These are phyloP conservation scores for Wallacemonas sp. DNA, from an alignment of 208 protist genomes.

Conservation along the genomic window DNA sequence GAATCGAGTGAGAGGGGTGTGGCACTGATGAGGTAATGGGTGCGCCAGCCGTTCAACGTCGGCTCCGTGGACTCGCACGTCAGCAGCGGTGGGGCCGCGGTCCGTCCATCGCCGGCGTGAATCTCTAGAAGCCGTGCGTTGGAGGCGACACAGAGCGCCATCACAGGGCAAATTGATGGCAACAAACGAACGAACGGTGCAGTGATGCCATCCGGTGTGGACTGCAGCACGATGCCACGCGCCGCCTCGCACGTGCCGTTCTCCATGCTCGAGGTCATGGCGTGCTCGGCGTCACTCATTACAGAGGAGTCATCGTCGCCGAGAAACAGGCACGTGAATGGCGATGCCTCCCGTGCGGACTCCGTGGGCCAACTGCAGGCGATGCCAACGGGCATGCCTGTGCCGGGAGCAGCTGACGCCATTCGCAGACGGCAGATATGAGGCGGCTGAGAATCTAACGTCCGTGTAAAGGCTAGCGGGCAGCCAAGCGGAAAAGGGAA, in stretches of 20 bases:
- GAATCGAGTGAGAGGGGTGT: not conserved
- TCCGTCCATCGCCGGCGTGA: conserved; percentile 1
- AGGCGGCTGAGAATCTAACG: too few species aligned
- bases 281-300: not conserved
- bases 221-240: not conserved
- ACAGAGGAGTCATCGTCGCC: not conserved
- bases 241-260: not conserved
- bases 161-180: not conserved
- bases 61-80: conserved; percentile 19
- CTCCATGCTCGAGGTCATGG: conserved; percentile 2
- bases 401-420: not conserved
- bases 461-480: too few species aligned
- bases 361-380: conserved; percentile 18
- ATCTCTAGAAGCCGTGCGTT: conserved; percentile 18
- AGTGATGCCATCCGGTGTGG: not conserved
- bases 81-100: not conserved
- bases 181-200: conserved; percentile 23
- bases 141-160: conserved; percentile 25
- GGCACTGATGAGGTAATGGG: not conserved
- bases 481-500: not conserved
- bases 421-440: not conserved
- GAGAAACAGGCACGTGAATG: not conserved
- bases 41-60: not conserved
- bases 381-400: not conserved
- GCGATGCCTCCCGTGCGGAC: not conserved